Evolutionary conservation across 2,329 filamentous ascomycete genomes (phyloP).

Genomic region (Apiospora marii): DNA sequence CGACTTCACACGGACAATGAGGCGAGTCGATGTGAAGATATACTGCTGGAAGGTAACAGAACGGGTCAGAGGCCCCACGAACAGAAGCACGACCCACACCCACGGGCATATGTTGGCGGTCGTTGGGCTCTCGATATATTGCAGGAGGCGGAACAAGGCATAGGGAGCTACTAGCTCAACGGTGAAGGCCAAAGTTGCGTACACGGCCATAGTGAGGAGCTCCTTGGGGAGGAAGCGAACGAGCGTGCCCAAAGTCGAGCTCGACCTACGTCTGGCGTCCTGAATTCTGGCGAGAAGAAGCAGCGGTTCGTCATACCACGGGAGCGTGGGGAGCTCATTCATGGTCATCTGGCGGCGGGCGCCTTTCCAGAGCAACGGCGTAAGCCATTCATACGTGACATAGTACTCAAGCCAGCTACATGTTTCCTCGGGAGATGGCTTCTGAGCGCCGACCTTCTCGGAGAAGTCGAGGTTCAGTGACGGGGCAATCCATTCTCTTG

Average conservation of each 20-base stretch:
- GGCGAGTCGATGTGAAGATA: slow-evolving; percentile 63
- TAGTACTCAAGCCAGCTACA: slow-evolving; percentile 63
- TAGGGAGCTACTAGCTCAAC: slow-evolving; percentile 61
- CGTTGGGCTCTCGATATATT: slow-evolving; percentile 57
- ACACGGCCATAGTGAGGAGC: slow-evolving; percentile 54
- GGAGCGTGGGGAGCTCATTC: slow-evolving; percentile 56
- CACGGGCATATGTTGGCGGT: slow-evolving; percentile 55
- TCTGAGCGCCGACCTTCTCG: slow-evolving; percentile 44
- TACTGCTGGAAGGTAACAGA: slow-evolving; percentile 64
- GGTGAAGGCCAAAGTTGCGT: slow-evolving; percentile 46
- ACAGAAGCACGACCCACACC: slow-evolving; percentile 63
- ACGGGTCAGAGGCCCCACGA: slow-evolving; percentile 56
- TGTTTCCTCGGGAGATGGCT: slow-evolving; percentile 59
- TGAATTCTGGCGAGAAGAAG: slow-evolving; percentile 54
- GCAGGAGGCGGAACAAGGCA: slow-evolving; percentile 60
- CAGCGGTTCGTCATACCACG: slow-evolving; percentile 64
- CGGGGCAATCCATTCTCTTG: slow-evolving; percentile 59
- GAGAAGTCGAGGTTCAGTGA: slow-evolving; percentile 48
- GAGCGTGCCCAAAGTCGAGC: slow-evolving; percentile 55
- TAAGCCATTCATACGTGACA: slow-evolving; percentile 60
- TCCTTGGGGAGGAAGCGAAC: slow-evolving; percentile 53
- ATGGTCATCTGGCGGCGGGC: slow-evolving; percentile 53
- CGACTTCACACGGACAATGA: slow-evolving; percentile 63
- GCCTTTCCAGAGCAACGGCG: slow-evolving; percentile 57
- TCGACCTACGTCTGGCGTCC: slow-evolving; percentile 51